These are phyloP conservation scores for Hyaloscypha bicolor DNA, from an alignment of 495 filamentous ascomycete species.

Conservation along the genomic window DNA sequence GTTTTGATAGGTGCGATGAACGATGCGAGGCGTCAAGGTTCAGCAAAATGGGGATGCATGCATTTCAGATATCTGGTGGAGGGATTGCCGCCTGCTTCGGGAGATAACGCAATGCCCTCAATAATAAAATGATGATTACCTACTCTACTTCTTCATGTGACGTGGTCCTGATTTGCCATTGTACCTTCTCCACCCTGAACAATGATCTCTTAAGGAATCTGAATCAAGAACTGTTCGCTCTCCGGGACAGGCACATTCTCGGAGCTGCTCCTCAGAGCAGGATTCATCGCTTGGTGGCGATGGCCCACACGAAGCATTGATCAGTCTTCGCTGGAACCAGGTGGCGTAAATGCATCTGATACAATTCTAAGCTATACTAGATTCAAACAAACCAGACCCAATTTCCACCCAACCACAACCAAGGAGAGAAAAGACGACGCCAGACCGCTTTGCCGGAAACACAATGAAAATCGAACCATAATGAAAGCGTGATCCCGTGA, in stretches of 20 bases:
- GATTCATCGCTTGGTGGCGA: no score
- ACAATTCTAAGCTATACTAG: neutral
- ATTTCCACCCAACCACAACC: neutral
- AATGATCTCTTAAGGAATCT: no score
- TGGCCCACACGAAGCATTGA: no score
- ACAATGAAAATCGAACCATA: neutral
- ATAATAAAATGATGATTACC: constrained; percentile 3
- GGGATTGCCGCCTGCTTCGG: no score
- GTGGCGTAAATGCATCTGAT: neutral
- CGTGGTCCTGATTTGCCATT: no score
- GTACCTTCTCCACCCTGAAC: no score
- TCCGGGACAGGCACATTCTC: no score
- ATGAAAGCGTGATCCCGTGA: neutral
- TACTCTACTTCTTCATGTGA: neutral
- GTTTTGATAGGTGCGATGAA: neutral
- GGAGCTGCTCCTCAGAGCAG: no score
- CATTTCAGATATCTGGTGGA: neutral
- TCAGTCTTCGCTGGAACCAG: neutral
- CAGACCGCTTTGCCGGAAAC: constrained; percentile 4
- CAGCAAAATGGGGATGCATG: constrained; percentile 8
- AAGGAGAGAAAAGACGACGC: neutral
- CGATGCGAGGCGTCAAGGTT: constrained; percentile 5
- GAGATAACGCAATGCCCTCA: neutral
- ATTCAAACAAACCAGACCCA: neutral
- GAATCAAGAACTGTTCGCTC: no score